Evolutionary conservation across 345 rosid genomes (phyloP).

Genomic region (Bruguiera parviflora): DNA sequence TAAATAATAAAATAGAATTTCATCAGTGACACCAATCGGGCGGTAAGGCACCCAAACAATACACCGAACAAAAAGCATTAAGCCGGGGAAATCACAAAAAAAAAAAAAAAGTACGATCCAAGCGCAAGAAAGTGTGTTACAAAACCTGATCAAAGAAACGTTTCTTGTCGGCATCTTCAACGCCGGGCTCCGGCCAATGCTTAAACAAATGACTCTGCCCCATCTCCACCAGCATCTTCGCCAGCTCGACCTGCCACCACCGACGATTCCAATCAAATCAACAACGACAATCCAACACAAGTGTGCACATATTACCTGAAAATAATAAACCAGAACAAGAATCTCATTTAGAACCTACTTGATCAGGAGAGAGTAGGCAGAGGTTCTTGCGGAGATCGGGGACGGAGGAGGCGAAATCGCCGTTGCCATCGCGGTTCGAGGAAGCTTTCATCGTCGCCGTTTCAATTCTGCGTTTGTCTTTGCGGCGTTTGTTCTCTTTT

Average conservation of each 20-base stretch:
- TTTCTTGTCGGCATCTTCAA: constrained; percentile 58
- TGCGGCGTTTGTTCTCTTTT: too few relatives aligned
- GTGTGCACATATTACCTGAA: too few relatives aligned
- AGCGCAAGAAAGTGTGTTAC: neutral
- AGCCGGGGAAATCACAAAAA: neutral
- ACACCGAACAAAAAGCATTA: too few relatives aligned
- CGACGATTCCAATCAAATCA: neutral
- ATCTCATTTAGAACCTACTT: constrained; percentile 30
- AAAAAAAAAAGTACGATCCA: too few relatives aligned
- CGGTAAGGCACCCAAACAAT: too few relatives aligned
- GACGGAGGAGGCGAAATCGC: constrained; percentile 45
- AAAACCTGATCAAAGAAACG: constrained; percentile 67
- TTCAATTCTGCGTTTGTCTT: constrained; percentile 4
- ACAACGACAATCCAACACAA: neutral
- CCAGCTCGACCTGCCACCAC: constrained; percentile 65
- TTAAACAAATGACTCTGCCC: constrained; percentile 71
- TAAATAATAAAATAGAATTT: neutral
- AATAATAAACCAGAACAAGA: too few relatives aligned
- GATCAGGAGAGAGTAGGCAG: constrained; percentile 48
- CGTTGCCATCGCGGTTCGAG: constrained; percentile 33
- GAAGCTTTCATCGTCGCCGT: constrained; percentile 17
- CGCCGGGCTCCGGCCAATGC: constrained; percentile 77
- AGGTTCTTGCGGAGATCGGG: constrained; percentile 63
- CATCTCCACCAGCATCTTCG: constrained; percentile 60
- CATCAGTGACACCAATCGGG: too few relatives aligned